Base-by-base conservation (phyloP, 2,329 filamentous ascomycete genomes). In the Colletotrichum cereale region DNA sequence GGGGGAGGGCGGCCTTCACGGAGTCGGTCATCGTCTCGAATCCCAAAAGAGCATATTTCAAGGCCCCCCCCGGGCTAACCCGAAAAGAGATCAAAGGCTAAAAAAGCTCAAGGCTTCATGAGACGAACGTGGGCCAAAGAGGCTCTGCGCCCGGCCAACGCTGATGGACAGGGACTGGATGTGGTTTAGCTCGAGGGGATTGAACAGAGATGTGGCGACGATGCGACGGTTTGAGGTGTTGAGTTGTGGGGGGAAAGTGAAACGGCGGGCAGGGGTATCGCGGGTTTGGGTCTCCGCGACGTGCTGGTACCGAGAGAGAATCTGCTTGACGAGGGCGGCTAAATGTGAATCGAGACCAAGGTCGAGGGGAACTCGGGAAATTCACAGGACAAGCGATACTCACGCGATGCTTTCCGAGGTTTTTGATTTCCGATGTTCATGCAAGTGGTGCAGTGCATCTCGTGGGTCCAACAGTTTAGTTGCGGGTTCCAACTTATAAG, bases 61-160 rank as follows among this genome's bases (percentile, higher is more conserved):
- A 47, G 21, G 10, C 6, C 18, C 16, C 29, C 3, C 48, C 50
- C 26, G 29, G 10, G 11, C 52, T 38, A 62, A 26, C 34, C 60
- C 47, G 5, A 62, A 60, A 62, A 40, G 60, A n/a, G n/a, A 50
- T 38, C n/a, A n/a, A 38, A 50, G 16, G 3, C 61, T 21, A 53
- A 53, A 42, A 48, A 55, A 34, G 48, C 38, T 29, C 31, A 50
- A n/a, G 29, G 18, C 31, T 24, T 66, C 18, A 72, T 72, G 69
- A 72, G 65, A 72, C 69, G 65, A 72, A 72, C 65, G 68, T 58
- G 69, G 65, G 69, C 42, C 26, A n/a, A 34, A 47, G 58, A 38
- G 44, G 44, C 57, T 58, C 50, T 52, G 48, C 61, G 11, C 36
- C 24, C 31, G 31, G 16, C 40, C 8, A 16, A 12, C 11, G 14